phyloP scores from a whole-genome alignment of 2,329 filamentous ascomycete species.

The Lachnellula subtilissima region DNA sequence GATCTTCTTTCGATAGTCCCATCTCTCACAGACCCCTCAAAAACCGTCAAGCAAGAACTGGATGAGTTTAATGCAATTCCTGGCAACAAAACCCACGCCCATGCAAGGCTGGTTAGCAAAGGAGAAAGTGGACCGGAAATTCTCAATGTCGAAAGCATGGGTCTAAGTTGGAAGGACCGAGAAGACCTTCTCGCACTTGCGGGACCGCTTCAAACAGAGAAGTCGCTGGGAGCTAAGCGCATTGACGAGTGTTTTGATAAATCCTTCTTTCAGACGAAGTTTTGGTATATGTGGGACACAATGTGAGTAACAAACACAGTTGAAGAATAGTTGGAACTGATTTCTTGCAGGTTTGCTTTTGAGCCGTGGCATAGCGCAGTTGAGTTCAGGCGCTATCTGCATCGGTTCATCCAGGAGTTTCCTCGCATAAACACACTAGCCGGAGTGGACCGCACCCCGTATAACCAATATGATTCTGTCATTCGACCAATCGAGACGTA shows the following conservation, averaged over 20 bases:
- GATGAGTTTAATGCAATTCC: constrained; percentile 19
- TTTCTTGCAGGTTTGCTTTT: constrained; percentile 26
- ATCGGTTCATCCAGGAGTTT: constrained; percentile 34
- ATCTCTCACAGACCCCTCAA: constrained; percentile 17
- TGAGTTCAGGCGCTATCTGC: constrained; percentile 34
- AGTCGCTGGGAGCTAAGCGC: constrained; percentile 8
- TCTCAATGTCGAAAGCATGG: constrained; percentile 24
- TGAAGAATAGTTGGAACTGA: neutral
- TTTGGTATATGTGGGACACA: constrained; percentile 36
- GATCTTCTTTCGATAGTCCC: constrained; percentile 27
- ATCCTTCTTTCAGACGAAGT: constrained; percentile 34
- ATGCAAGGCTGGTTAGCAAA: constrained; percentile 24
- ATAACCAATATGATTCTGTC: constrained; percentile 35
- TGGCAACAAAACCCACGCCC: constrained; percentile 17
- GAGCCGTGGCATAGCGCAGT: constrained; percentile 35
- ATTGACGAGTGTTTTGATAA: constrained; percentile 16
- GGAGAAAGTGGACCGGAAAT: constrained; percentile 21
- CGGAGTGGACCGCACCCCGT: constrained; percentile 31
- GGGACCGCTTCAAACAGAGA: constrained; percentile 1
- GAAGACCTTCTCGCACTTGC: constrained; percentile 16
- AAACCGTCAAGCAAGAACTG: constrained; percentile 27
- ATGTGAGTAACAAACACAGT: constrained; percentile 22
- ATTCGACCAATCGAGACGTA: constrained; percentile 31
- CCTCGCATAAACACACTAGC: constrained; percentile 27
- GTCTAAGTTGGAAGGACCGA: constrained; percentile 20